A percentile compares a stretch with the other conserved stretches of the same genome.
These are phyloP conservation scores for Radiomyces spectabilis DNA, from an alignment of 192 early-diverging fungal species.

Conservation along the genomic window DNA sequence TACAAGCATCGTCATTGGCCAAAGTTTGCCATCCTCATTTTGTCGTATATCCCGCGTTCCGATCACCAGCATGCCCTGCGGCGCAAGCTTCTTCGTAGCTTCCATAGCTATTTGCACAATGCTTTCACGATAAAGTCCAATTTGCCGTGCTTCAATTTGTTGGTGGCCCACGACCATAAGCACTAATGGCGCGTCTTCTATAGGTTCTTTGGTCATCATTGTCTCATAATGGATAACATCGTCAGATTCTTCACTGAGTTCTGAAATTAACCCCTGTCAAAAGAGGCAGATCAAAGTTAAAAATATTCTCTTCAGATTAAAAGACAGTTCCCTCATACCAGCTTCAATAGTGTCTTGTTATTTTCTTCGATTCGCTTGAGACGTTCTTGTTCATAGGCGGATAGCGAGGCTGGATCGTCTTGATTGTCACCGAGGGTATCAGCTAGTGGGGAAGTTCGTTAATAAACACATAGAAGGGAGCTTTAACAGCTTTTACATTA, in stretches of 20 bases:
- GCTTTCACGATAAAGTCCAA: slow-evolving; percentile 52
- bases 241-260: slow-evolving; percentile 70
- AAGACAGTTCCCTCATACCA: slow-evolving; percentile 26
- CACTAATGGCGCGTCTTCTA: slow-evolving; percentile 35
- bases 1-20: slow-evolving; percentile 68
- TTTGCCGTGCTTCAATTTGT: slow-evolving; percentile 30
- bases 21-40: slow-evolving; percentile 50
- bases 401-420: too few relatives aligned
- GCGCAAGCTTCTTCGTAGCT: slow-evolving; percentile 45
- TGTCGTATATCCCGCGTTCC: slow-evolving; percentile 65
- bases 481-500: not conserved
- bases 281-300: not conserved
- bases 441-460: too few relatives aligned
- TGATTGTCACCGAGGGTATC: too few relatives aligned
- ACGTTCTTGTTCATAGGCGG: slow-evolving; percentile 52
- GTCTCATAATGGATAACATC: slow-evolving; percentile 64
- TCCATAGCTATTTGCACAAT: slow-evolving; percentile 56
- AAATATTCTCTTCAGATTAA: not conserved
- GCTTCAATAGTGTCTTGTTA: slow-evolving; percentile 44
- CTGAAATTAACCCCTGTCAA: slow-evolving; percentile 64
- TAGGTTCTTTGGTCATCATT: slow-evolving; percentile 41
- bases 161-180: slow-evolving; percentile 57
- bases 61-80: slow-evolving; percentile 56
- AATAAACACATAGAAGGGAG: too few relatives aligned
- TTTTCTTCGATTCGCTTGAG: slow-evolving; percentile 54